Conservation (phyloP, 2,329 filamentous ascomycete genomes). For the Fusarium albidum region DNA sequence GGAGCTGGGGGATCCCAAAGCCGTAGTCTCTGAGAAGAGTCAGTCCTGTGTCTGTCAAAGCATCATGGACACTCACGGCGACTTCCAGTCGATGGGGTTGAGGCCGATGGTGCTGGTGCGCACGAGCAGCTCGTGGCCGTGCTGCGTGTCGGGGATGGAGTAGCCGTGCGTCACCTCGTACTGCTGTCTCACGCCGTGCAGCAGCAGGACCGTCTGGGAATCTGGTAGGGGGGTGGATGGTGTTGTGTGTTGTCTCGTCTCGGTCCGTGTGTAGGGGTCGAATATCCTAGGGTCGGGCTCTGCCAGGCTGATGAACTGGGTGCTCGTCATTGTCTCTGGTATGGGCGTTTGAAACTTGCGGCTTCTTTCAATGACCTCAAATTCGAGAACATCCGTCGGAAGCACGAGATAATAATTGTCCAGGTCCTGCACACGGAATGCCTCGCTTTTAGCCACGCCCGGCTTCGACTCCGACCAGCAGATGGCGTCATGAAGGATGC, state of each 20-base stretch:
- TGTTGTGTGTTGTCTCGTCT: conserved; percentile 5
- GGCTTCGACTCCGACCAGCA: conserved; percentile 18
- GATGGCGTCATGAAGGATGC: conserved; percentile 34
- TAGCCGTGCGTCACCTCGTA: conserved; percentile 57
- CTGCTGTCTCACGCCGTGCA: conserved; percentile 58
- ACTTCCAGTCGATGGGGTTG: conserved; percentile 82
- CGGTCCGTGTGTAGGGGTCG: background rate
- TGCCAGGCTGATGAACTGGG: conserved; percentile 25
- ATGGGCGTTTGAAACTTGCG: no score
- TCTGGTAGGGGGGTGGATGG: conserved; percentile 20
- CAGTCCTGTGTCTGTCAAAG: background rate
- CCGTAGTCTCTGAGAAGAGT: conserved; percentile 65
- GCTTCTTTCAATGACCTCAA: conserved; percentile 8
- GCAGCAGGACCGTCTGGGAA: conserved; percentile 57
- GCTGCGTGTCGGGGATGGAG: conserved; percentile 50
- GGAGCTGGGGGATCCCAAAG: conserved; percentile 73
- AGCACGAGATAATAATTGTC: conserved; percentile 17
- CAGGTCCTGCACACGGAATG: conserved; percentile 1
- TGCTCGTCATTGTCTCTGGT: no score
- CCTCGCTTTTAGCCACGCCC: conserved; percentile 17
- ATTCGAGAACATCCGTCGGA: background rate
- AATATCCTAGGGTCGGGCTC: no score
- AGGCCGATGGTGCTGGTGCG: conserved; percentile 71
- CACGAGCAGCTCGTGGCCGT: conserved; percentile 65
- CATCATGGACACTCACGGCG: conserved; percentile 60